Base-by-base conservation (phyloP, 352 stramenopile species). In the Halophytophthora polymorphica region DNA sequence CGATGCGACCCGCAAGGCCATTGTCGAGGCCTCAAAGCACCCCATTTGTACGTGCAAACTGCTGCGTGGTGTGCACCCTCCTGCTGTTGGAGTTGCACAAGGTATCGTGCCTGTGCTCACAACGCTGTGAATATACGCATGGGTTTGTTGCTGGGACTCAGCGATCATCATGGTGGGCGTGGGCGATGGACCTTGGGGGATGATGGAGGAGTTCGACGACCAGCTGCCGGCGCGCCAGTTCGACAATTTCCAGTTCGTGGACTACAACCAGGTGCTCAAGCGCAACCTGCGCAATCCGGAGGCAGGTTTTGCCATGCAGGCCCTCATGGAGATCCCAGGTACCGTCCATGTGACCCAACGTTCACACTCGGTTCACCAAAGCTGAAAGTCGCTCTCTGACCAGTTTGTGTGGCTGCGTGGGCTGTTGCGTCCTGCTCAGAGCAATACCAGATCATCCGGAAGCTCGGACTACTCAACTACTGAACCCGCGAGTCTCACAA, bases 181-280 rank as follows among this genome's bases (percentile, higher is more conserved):
- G 0, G 82, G 82, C 5, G 82, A 93, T 38, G 82, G 82, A 1
- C 82, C 82, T 10, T 93, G 82, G 82, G 76, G 73, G 13, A 80
- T 86, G 59, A 88, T 93, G 76, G 50, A 65, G 6, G 69, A 88
- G 45, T 90, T 90, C 51, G 83, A 93, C 47, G 83, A 93, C 54
- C 48, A 73, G 25, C 54, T 93, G 8, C 73, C 79, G 7, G 36
- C 75, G 36, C 76, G 83, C 22, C 63, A 60, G 18, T 93, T 90
- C 38, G 83, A 90, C 64, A 93, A 93, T 48, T 89, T 93, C 54
- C 80, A 93, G 64, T 90, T 90, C 50, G 79, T 93, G 11, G 73
- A 90, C 38, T 93, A 89, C 67, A 87, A 81, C 45, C 68, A 61
- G 1, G 69, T 89, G 23, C 63, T 58, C 2, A 61, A 50, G 40